Evolutionary conservation across 106 monocot genomes (phyloP).

Genomic region (Phalaenopsis equestris): DNA sequence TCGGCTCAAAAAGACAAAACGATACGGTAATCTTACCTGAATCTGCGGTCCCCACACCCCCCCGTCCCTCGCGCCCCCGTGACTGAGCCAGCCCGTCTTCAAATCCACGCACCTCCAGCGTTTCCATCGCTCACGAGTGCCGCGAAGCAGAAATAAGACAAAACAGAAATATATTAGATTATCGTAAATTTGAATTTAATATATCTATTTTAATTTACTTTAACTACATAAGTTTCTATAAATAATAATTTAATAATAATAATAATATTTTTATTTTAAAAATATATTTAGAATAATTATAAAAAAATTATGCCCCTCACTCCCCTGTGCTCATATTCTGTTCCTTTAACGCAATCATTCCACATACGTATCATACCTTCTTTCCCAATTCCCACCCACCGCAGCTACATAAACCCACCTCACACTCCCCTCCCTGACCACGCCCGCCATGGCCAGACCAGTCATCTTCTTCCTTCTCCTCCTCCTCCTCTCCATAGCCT

Average conservation of each 20-base stretch:
- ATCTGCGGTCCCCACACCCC: neutral
- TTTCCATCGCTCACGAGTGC: neutral
- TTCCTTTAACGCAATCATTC: conserved; percentile 2
- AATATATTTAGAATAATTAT: no score
- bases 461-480: neutral
- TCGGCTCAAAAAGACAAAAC: no score
- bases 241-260: no score
- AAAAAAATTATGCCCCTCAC: no score
- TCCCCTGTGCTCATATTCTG: no score
- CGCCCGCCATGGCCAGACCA: neutral
- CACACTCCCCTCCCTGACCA: neutral
- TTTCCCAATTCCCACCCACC: conserved; percentile 1
- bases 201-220: no score
- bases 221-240: no score
- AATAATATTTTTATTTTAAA: no score
- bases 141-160: no score
- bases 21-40: no score
- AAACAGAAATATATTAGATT: no score
- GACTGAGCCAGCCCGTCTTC: neutral
- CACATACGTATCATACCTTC: neutral
- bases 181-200: no score
- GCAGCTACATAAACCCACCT: neutral
- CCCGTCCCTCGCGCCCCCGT: neutral
- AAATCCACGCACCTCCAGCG: neutral
- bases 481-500: neutral